Conservation (phyloP, 225 moss, liverwort and hornwort species). For the Anthoceros angustus region DNA sequence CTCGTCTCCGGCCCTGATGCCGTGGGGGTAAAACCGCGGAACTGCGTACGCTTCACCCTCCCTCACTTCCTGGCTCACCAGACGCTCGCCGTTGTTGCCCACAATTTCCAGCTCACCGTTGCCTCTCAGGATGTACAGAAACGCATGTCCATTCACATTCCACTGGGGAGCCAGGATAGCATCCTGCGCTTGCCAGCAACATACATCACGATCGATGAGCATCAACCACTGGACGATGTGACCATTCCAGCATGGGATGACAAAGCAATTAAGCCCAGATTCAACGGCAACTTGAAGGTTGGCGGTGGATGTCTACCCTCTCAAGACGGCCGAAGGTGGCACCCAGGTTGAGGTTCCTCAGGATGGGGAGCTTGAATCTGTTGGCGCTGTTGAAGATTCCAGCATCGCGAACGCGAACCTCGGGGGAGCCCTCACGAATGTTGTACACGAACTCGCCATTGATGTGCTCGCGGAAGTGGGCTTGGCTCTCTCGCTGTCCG, state of each 20-base stretch:
- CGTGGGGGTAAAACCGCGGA: background rate
- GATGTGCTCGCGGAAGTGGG: background rate
- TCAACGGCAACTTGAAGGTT: background rate
- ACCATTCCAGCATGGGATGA: background rate
- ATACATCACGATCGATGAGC: background rate
- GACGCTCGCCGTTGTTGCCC: background rate
- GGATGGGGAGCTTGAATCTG: background rate
- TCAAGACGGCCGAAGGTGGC: background rate
- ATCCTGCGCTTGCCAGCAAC: background rate
- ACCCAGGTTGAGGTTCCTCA: background rate
- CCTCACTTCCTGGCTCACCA: background rate
- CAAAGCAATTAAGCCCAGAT: background rate
- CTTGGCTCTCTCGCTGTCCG: background rate
- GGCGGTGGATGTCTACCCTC: background rate
- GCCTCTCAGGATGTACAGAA: background rate
- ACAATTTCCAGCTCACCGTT: background rate
- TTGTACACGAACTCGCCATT: background rate
- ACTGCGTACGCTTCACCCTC: background rate
- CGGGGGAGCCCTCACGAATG: background rate
- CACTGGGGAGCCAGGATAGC: background rate
- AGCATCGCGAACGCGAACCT: background rate
- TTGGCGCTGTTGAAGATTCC: background rate
- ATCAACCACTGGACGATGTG: background rate
- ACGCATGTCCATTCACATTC: background rate
- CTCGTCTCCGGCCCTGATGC: background rate